Base-by-base conservation (phyloP, 345 rosid species). In the Citrus trifoliata region DNA sequence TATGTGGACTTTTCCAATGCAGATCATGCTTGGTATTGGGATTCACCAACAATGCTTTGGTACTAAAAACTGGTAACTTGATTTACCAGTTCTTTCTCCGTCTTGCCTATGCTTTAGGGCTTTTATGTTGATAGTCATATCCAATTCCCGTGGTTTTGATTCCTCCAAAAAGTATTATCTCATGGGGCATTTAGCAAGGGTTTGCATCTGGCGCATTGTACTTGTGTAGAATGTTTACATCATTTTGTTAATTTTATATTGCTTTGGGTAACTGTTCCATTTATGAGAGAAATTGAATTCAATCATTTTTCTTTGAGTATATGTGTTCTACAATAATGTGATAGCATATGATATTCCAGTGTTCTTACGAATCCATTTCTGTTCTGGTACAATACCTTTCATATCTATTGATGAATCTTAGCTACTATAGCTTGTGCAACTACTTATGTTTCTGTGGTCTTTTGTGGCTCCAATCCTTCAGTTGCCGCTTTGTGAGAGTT, bases 401-500 rank as follows among this genome's bases (percentile, higher is more conserved):
- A 14, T 65, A 27, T 16, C 22, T 35, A 35, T 76, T 55, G 35
- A 13, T 76, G 24, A 35, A 14, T 37, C 46, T 12, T 42, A 51
- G 19, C 71, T 48, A 68, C 18, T 33, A 24, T 16, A 46, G 64
- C 38, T 7, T 33, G 32, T 65, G 37, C 53, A 24, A 22, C 18
- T 42, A 64, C 59, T 58, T 35, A 21, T 59, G n/a, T 56, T 75
- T 73, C 24, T 73, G 22, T 69, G n/a, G 40, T 55, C 16, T 73
- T 76, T 76, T 53, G 27, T 67, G 55, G 28, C 59, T 67, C 55
- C 37, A 65, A n/a, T 67, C 32, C 33, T 60, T 67, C 75, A 73
- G 80, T 67, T 59, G 63, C 77, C 46, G 64, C 74, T 28, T 70
- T 64, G 67, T 78, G 61, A 61, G 72, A 76, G 80, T 42, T 68